Base-by-base conservation (phyloP, 352 stramenopile species). In the Phytophthora hibernalis region DNA sequence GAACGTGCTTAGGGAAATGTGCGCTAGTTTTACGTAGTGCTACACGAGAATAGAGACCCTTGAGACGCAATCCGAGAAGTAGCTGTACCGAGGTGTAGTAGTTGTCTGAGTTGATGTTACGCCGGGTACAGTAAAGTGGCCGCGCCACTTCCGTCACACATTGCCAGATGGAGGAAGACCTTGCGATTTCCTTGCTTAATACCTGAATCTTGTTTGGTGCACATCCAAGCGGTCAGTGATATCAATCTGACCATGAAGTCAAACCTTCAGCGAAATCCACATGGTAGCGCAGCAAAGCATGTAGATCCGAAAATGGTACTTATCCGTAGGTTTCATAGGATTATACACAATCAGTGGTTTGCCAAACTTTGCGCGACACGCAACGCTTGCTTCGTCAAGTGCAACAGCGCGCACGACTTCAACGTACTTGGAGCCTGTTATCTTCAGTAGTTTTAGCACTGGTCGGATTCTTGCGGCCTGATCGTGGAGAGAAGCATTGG, bases 31-130 rank as follows among this genome's bases (percentile, higher is more conserved):
- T 52, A 12, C 60, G 47, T 5, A 76, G 52, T 1, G 62, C 70
- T 22, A 69, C 65, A 22, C 69, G 48, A 4, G 47, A 42, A 21
- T 70, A 74, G 7, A 78, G 21, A 1, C 65, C 62, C 28, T 70
- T 74, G 20, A 72, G 4, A n/a, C n/a, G n/a, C n/a, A 81, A n/a
- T 9, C 26, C 48, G 3, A 62, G 22, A 8, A 77, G 58, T 12
- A 81, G 47, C n/a, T 70, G 48, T 12, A 76, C 57, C 5, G 65
- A 78, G 0, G 73, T 81, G 52, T 79, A 82, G 45, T 65, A 82
- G 47, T 79, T 76, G 40, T 76, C 70, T 0, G 48, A 68, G 40
- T 76, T 76, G 20, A 82, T 38, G 9, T 74, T 57, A 1, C 73
- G 56, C 0, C 60, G 55, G 1, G 57, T 54, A 15, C 12, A 15